These are phyloP conservation scores for Neonectria coccinea DNA, from an alignment of 2,329 filamentous ascomycete species.

Conservation along the genomic window DNA sequence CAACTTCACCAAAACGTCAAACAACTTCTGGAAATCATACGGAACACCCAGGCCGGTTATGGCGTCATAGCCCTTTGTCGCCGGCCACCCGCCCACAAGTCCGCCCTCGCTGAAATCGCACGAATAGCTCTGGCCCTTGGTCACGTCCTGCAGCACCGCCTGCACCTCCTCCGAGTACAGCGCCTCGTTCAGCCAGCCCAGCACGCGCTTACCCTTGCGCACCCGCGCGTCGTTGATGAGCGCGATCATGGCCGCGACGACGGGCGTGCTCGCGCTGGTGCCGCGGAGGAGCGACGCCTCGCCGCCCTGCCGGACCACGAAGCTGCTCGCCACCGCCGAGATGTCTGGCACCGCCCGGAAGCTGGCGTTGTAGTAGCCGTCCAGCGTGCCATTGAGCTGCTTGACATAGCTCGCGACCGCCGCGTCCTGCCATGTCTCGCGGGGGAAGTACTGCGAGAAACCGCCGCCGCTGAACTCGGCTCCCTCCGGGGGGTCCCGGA, in stretches of 20 bases:
- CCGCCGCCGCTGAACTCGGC: conserved; percentile 63
- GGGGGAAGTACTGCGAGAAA: conserved; percentile 63
- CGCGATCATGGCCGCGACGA: conserved; percentile 66
- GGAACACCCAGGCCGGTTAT: conserved; percentile 64
- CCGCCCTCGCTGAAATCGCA: conserved; percentile 53
- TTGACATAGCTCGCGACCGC: conserved; percentile 56
- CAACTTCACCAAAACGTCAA: conserved; percentile 48
- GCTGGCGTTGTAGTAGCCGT: conserved; percentile 56
- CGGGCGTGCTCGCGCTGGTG: conserved; percentile 65
- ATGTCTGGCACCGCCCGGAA: conserved; percentile 65
- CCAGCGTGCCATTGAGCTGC: conserved; percentile 55
- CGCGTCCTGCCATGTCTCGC: conserved; percentile 59
- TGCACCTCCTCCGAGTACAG: conserved; percentile 57
- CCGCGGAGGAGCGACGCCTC: conserved; percentile 49
- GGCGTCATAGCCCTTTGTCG: conserved; percentile 59
- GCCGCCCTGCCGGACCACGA: conserved; percentile 53
- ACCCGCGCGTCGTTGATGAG: conserved; percentile 67
- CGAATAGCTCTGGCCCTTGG: conserved; percentile 53
- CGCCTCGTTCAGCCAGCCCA: conserved; percentile 66
- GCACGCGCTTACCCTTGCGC: conserved; percentile 57
- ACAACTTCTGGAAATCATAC: conserved; percentile 54
- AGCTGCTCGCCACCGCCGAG: conserved; percentile 68
- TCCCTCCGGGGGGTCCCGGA: conserved; percentile 53
- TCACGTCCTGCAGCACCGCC: conserved; percentile 56
- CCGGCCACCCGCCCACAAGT: conserved; percentile 57